phyloP scores from a whole-genome alignment of 2,329 filamentous ascomycete species.

The Penicillium sp. region DNA sequence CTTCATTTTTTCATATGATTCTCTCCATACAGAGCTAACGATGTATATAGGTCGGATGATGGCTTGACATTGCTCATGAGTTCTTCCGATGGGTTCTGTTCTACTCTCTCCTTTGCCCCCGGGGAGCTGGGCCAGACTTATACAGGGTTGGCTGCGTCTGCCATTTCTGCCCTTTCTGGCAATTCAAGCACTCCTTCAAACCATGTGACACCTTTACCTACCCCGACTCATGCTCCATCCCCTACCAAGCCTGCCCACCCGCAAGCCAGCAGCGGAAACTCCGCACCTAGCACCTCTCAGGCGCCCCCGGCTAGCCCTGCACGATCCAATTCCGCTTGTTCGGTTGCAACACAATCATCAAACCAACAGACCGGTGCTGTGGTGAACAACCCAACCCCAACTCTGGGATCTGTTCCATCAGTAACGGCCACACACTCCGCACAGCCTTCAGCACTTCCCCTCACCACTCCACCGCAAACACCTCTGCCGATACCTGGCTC shows the following conservation, averaged over 20 bases:
- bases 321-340: slow-evolving; percentile 82
- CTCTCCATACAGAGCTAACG: slow-evolving; percentile 25
- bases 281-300: slow-evolving; percentile 52
- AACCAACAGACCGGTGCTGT: slow-evolving; percentile 48
- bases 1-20: not conserved
- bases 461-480: slow-evolving; percentile 89
- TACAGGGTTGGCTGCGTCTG: slow-evolving; percentile 46
- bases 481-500: slow-evolving; percentile 54
- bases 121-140: slow-evolving; percentile 85
- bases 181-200: slow-evolving; percentile 51
- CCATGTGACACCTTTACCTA: slow-evolving; percentile 69
- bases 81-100: slow-evolving; percentile 98
- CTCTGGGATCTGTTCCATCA: slow-evolving; percentile 72
- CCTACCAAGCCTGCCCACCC: slow-evolving; percentile 58
- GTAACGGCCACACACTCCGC: slow-evolving; percentile 70
- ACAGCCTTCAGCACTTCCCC: slow-evolving; percentile 57
- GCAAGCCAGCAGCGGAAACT: slow-evolving; percentile 51
- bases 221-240: slow-evolving; percentile 63
- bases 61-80: slow-evolving; percentile 82
- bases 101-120: slow-evolving; percentile 76
- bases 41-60: slow-evolving; percentile 67
- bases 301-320: slow-evolving; percentile 72
- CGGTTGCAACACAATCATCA: slow-evolving; percentile 63
- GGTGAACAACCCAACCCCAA: slow-evolving; percentile 75
- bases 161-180: slow-evolving; percentile 37